Evolutionary conservation across 2,329 filamentous ascomycete species (phyloP), one percentile per base, ranked within the genome.

Genomic region (Epichloe hybrida): DNA sequence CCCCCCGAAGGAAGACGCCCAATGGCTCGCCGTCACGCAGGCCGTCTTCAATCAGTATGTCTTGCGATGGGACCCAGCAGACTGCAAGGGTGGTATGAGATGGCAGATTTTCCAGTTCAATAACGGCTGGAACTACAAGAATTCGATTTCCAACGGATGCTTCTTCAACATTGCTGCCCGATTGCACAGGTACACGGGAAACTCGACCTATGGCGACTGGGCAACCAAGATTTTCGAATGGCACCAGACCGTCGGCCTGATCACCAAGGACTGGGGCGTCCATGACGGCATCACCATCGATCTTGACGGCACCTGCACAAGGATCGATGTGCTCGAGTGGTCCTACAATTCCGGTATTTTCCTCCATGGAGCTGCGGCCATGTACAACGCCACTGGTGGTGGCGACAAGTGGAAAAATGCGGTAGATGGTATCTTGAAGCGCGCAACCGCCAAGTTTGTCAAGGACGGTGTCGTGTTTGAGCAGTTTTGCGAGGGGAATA

Each of bases 71-170:
- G 82, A 93, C 57, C 69, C 67, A 3, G 59, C 67, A 0, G 56
- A 63, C 49, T 95, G 88, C 64, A 72, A 69, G 45, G 88, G 88
- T 47, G 88, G 88, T 9, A 67, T 95, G 56, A 80, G 84, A 55
- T 95, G 89, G 89, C 88, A 95, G 69, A 85, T 94, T 54, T 90
- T 84, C 69, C 74, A 79, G 12, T 86, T 83, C 69, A 89, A 89
- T 68, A 78, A 74, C 52, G 87, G 87, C 47, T 83, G 71, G 67
- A 72, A 77, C 64, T 83, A 83, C 69, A 83, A 84, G 61, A 84
- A 84, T 66, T 74, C 76, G 21, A 82, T 84, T 56, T 79, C 79
- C 45, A 84, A 84, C 67, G 81, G 81, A 6, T 81, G 79, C 65
- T 83, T 84, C 66, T 84, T 84, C 69, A 83, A 84, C 63, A 62